Conservation (phyloP, 148 eudicot species). For the Polygonum aviculare region DNA sequence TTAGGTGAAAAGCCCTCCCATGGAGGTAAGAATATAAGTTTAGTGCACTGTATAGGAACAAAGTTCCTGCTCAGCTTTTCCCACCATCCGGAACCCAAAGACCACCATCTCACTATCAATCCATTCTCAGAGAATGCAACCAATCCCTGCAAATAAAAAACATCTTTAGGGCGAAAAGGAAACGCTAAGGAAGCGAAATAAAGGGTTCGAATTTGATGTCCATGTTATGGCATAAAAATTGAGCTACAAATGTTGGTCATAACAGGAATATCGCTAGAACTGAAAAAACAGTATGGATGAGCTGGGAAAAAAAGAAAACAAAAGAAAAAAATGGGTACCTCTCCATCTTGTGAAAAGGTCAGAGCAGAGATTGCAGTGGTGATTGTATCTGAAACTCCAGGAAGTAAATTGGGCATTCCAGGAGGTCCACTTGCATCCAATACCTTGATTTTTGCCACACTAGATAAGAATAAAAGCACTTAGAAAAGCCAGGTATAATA, state of each 20-base stretch:
- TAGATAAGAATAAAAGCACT: constrained; percentile 10
- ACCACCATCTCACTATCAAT: constrained; percentile 97
- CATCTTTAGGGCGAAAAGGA: background rate
- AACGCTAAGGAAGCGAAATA: background rate
- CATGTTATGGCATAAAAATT: background rate
- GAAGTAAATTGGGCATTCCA: constrained; percentile 78
- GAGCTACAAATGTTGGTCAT: background rate
- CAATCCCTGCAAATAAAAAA: constrained; percentile 52
- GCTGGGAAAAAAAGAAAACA: background rate
- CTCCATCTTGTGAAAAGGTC: constrained; percentile 94
- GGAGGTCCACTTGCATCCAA: constrained; percentile 99
- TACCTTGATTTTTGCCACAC: constrained; percentile 73
- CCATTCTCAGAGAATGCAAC: constrained; percentile 96
- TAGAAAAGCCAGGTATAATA: background rate
- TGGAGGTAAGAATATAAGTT: constrained; percentile 86
- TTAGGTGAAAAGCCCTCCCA: constrained; percentile 99
- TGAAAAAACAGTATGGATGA: background rate
- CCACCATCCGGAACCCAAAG: constrained; percentile 92
- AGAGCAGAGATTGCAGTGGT: constrained; percentile 71
- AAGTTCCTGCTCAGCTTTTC: constrained; percentile 87
- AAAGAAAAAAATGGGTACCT: constrained; percentile 37
- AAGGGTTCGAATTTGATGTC: background rate
- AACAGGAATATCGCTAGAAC: background rate
- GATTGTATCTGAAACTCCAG: constrained; percentile 49
- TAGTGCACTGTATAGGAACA: constrained; percentile 84